A percentile compares a stretch with the other conserved stretches of the same genome.
Evolutionary conservation across 257 asterid species (phyloP).

Genomic region (Solanum ossicruentum): DNA sequence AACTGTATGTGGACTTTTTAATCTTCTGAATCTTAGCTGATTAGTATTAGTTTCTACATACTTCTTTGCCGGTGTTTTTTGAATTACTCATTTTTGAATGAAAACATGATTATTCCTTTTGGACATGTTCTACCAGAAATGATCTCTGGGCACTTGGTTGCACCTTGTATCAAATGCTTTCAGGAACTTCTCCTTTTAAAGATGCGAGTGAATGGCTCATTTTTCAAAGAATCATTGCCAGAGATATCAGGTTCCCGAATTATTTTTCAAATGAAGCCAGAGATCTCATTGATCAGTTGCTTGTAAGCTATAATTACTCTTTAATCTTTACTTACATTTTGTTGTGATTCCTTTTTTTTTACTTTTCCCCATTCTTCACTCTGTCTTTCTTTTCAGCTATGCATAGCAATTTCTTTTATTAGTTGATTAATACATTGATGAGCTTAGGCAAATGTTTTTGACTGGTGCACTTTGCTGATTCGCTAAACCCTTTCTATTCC

Average conservation of each 20-base stretch:
- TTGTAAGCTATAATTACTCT: slow-evolving; percentile 37
- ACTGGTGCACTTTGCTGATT: neutral
- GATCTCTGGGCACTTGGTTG: slow-evolving; percentile 99
- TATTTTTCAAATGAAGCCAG: slow-evolving; percentile 76
- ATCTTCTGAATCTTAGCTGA: neutral
- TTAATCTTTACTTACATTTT: neutral
- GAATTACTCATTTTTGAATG: neutral
- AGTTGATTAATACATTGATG: neutral
- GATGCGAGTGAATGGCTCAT: slow-evolving; percentile 99
- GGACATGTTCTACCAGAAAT: slow-evolving; percentile 42
- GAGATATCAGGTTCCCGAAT: slow-evolving; percentile 89
- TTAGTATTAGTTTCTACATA: neutral
- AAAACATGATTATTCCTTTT: neutral
- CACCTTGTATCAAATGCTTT: slow-evolving; percentile 95
- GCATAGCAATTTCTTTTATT: neutral
- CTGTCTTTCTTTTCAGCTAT: neutral
- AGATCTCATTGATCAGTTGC: slow-evolving; percentile 74
- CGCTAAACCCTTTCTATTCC: neutral
- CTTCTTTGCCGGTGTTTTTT: neutral
- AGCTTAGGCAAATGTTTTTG: neutral
- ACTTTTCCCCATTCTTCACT: neutral
- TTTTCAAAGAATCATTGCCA: slow-evolving; percentile 84
- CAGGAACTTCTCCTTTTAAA: slow-evolving; percentile 96
- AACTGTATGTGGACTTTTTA: neutral
- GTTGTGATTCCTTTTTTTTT: neutral